Base-by-base conservation (phyloP, 805 yeast genomes). In the Sugiyamaella americana region DNA sequence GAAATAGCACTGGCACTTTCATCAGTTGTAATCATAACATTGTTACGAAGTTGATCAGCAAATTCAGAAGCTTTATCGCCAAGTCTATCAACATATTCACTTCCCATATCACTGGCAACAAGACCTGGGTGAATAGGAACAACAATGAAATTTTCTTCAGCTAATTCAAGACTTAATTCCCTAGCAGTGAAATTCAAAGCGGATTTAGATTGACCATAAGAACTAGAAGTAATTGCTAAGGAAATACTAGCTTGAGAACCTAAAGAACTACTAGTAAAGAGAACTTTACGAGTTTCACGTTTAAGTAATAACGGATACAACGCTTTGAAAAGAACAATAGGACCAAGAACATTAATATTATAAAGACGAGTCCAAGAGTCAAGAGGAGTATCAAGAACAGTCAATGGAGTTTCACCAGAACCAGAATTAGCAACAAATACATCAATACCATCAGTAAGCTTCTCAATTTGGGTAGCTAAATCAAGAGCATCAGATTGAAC, bases 111-210 rank as follows among this genome's bases (percentile, higher is more conserved):
- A 35, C 68, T 64, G 6, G 44, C 10, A 13, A 71, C 72, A 8
- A 58, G 26, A 35, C 75, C 74, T 1, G 75, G 75, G 43, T 68
- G 69, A 11, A 68, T 11, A 8, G 68, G 51, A 18, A 66, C 50
- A 29, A 64, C 58, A 8, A 55, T 60, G 47, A 59, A 65, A 0
- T 58, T 63, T 34, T 62, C 59, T 1, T 40, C 35, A 13, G 46
- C 48, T 30, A 59, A 43, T 43, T 68, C 70, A 24, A 19, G n/a
- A 34, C 63, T 51, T 32, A 69, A 30, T 18, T 59, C 58, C 35
- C 50, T 58, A 11, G 55, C 55, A 13, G 61, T 48, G 52, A 56
- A 62, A 57, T 69, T 67, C 48, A 68, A 49, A 1, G 68, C 73
- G 5, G 71, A 67, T 53, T 70, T 69, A 5, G 70, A 62, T 34